Evolutionary conservation across 176 grass and related monocot species (phyloP).

Genomic region (Otatea glauca): DNA sequence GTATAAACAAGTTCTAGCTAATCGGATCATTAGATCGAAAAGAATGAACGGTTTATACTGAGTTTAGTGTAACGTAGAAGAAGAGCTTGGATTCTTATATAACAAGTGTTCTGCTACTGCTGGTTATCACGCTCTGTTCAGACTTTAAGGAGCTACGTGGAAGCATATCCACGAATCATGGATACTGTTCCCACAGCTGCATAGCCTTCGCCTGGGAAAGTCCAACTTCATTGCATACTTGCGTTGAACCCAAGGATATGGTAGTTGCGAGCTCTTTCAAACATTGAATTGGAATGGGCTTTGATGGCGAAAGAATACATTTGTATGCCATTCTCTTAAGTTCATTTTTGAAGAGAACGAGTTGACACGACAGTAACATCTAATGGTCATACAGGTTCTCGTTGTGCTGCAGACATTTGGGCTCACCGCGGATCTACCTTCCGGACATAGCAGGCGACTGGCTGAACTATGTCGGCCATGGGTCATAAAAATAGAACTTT

Average conservation of each 20-base stretch:
- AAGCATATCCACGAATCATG: slow-evolving; percentile 11
- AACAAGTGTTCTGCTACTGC: too few species aligned
- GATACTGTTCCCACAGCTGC: too few species aligned
- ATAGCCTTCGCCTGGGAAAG: background rate
- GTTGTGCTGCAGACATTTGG: background rate
- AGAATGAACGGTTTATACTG: too few species aligned
- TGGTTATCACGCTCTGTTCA: background rate
- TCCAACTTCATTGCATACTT: background rate
- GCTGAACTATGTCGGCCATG: too few species aligned
- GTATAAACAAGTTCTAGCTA: too few species aligned
- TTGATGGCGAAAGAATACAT: background rate
- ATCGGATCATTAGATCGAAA: too few species aligned
- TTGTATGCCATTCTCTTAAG: background rate
- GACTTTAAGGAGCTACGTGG: background rate
- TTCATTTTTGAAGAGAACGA: background rate
- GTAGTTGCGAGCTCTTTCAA: background rate
- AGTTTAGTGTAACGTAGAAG: too few species aligned
- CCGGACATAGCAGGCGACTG: too few species aligned
- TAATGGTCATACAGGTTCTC: too few species aligned
- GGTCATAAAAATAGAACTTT: too few species aligned
- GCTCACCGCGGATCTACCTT: too few species aligned
- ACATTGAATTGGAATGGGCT: background rate
- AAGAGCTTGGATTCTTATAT: too few species aligned
- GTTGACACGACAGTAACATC: background rate
- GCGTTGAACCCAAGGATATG: background rate